These are phyloP conservation scores for Stenogyne calaminthoides DNA, from an alignment of 305 asterid genomes.

Conservation along the genomic window DNA sequence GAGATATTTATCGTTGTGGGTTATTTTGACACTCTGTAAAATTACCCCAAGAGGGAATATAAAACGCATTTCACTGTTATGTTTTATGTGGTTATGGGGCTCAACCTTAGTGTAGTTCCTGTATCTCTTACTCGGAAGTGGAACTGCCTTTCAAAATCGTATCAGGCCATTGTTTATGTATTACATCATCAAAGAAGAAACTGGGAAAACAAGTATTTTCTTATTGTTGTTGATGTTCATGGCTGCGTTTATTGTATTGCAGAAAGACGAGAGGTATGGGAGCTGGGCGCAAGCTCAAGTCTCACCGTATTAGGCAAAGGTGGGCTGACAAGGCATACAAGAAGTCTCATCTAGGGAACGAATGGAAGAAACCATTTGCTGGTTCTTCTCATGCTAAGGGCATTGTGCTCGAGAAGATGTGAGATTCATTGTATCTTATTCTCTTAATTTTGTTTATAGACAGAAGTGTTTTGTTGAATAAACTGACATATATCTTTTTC, in stretches of 20 bases:
- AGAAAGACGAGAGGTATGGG: slow-evolving; percentile 67
- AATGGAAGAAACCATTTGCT: slow-evolving; percentile 75
- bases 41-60: background rate
- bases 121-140: no score
- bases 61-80: background rate
- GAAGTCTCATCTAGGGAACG: slow-evolving; percentile 70
- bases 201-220: background rate
- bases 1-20: background rate
- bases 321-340: slow-evolving; percentile 74
- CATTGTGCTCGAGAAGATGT: slow-evolving; percentile 75
- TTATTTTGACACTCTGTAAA: background rate
- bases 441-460: background rate
- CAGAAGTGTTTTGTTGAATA: background rate
- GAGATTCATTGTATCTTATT: background rate
- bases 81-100: background rate
- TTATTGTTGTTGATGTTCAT: background rate
- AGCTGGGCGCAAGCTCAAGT: slow-evolving; percentile 72
- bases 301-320: slow-evolving; percentile 63
- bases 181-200: background rate
- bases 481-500: background rate
- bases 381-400: slow-evolving; percentile 79
- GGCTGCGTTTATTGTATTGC: background rate
- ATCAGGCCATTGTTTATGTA: background rate
- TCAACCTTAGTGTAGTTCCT: background rate
- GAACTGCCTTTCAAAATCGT: background rate